These are phyloP conservation scores for Thalia dealbata DNA, from an alignment of 176 grass and related monocot genomes.

Conservation along the genomic window DNA sequence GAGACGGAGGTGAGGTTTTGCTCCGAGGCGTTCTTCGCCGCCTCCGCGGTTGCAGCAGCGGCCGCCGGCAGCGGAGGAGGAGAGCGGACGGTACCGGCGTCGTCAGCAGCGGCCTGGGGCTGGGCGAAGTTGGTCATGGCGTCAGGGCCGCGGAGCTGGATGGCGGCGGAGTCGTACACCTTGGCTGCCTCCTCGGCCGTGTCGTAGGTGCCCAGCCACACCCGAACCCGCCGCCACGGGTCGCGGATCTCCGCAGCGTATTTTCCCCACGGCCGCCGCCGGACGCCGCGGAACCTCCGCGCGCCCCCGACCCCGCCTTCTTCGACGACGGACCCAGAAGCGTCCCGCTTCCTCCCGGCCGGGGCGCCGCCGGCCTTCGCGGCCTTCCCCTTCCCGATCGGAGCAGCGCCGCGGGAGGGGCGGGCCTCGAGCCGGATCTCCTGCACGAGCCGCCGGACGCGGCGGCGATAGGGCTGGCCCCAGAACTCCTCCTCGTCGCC, in stretches of 20 bases:
- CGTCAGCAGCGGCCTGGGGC: neutral
- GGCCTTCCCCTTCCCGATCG: neutral
- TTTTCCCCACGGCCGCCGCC: conserved; percentile 85
- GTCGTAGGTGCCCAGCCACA: conserved; percentile 95
- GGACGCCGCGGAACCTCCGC: conserved; percentile 77
- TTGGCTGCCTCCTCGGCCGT: conserved; percentile 91
- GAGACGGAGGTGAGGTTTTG: conserved; percentile 28
- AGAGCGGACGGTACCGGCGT: no score
- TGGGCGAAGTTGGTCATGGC: conserved; percentile 73
- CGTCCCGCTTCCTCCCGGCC: conserved; percentile 31
- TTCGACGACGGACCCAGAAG: neutral
- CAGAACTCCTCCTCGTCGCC: conserved; percentile 39
- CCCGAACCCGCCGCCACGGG: conserved; percentile 62
- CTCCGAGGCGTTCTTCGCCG: conserved; percentile 28
- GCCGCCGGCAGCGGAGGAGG: neutral
- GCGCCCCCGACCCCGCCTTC: conserved; percentile 14
- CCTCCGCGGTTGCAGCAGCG: no score
- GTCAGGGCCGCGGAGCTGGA: conserved; percentile 67
- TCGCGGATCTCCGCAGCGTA: conserved; percentile 98
- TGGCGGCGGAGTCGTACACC: conserved; percentile 84
- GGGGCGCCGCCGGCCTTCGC: conserved; percentile 10
- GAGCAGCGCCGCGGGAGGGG: neutral
- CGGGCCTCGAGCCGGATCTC: conserved; percentile 53
- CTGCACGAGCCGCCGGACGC: conserved; percentile 70
- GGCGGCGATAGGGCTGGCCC: conserved; percentile 1